Percentiles rank a stretch among this genome's conserved stretches.
These are phyloP conservation scores for Parasitella parasitica DNA, from an alignment of 371 early-diverging fungal species.

Conservation along the genomic window DNA sequence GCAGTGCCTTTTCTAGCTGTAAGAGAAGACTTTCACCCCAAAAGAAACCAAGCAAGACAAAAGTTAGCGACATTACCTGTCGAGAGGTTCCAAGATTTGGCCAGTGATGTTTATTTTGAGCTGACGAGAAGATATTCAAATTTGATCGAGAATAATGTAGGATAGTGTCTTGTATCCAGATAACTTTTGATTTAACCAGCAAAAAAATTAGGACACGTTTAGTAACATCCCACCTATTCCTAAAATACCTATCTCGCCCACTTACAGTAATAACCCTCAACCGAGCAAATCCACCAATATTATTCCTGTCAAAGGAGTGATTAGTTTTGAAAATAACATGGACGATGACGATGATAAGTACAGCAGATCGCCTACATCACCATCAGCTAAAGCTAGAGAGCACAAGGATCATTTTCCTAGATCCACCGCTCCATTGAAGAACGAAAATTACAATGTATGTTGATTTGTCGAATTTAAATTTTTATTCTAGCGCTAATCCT, in stretches of 20 bases:
- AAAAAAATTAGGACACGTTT: conserved; percentile 2
- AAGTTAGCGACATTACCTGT: conserved; percentile 91
- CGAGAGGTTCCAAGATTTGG: conserved; percentile 85
- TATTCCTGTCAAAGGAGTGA: conserved; percentile 46
- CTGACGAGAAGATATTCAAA: conserved; percentile 68
- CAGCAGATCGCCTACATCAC: conserved; percentile 4
- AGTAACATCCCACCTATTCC: conserved; percentile 42
- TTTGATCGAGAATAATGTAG: conserved; percentile 28
- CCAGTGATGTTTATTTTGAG: conserved; percentile 86
- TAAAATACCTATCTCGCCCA: conserved; percentile 6
- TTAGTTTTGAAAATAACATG: conserved; percentile 32
- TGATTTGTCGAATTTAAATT: not conserved
- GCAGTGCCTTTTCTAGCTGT: conserved; percentile 86
- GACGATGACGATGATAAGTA: conserved; percentile 25
- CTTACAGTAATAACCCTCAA: conserved; percentile 9
- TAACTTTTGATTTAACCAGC: not conserved
- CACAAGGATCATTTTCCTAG: conserved; percentile 16
- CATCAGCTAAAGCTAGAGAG: not conserved
- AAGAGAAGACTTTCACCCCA: conserved; percentile 84
- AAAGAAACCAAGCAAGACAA: conserved; percentile 94
- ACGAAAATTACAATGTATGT: not conserved
- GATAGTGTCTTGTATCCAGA: not conserved
- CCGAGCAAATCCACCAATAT: conserved; percentile 49
- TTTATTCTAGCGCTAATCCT: not conserved
- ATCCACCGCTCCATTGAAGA: not conserved